Evolutionary conservation across 2,329 filamentous ascomycete genomes (phyloP), one percentile per base, ranked within the genome.

Genomic region (Neopestalotiopsis rosae): DNA sequence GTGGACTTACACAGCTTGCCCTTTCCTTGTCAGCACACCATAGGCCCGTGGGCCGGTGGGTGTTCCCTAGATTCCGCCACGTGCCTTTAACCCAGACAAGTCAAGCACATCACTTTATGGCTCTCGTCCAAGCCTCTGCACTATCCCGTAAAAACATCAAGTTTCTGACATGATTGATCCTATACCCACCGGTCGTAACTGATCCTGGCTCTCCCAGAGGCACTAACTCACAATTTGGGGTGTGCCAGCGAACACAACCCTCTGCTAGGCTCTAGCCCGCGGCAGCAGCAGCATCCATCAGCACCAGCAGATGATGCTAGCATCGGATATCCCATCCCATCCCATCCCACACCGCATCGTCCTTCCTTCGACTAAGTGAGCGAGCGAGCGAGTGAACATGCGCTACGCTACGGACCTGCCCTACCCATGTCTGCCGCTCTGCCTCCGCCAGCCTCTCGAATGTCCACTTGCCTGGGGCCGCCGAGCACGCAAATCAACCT

Each of bases 31-130:
- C 9, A 52, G n/a, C 45, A 52, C 34, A 52, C 45, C 45, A 52
- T 13, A 30, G 24, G 57, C 57, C 13, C 30, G 24, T 30, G 57
- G 57, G 59, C 40, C 61, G 34, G 40, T 64, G 34, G 59, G 34
- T 52, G 34, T 28, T 64, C 28, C 28, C 61, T 64, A 64, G 61
- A 38, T 64, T 28, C 61, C 61, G 61, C 61, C 61, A 64, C 61
- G 61, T 64, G 61, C 61, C 34, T 20, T 28, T 45, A 52, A 20
- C n/a, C 40, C n/a, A 64, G 28, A 52, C 40, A 49, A 64, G 61
- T 20, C 38, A 64, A 64, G 61, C 59, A 34, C 59, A 62, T 20
- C 30, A 62, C 57, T 17, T 62, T 62, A 12, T 62, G 59, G 34
- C 59, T 38, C 32, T 38, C 59, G 32, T 40, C 17, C 59, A 30